Percentiles rank a stretch among this genome's conserved stretches.
Conservation (phyloP, 805 yeast species). For the Isabelozyma gotoi region DNA sequence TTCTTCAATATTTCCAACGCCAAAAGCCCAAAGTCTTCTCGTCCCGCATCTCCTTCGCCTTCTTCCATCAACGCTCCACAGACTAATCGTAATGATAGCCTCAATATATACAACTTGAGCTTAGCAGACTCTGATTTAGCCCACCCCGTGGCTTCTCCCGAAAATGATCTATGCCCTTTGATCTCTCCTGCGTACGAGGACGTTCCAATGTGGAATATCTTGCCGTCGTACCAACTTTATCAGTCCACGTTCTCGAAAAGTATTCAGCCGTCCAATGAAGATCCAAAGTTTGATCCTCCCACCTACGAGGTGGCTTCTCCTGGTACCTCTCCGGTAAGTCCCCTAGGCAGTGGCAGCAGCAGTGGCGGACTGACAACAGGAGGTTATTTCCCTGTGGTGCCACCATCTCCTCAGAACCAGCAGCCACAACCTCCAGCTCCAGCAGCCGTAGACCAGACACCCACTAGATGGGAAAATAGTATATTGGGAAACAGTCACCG, state of each 20-base stretch:
- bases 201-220: slow-evolving; percentile 29
- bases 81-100: background rate
- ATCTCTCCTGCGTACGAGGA: slow-evolving; percentile 24
- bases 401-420: no score
- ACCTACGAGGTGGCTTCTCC: slow-evolving; percentile 13
- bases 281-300: slow-evolving; percentile 21
- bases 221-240: slow-evolving; percentile 30
- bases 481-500: slow-evolving; percentile 26
- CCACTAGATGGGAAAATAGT: slow-evolving; percentile 26
- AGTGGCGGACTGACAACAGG: no score
- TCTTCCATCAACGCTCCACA: background rate
- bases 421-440: background rate
- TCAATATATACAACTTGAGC: background rate
- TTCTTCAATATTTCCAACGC: background rate
- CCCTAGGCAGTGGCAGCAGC: no score
- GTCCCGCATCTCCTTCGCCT: background rate
- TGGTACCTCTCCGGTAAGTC: background rate
- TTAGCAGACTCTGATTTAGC: background rate
- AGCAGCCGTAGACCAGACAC: slow-evolving; percentile 1
- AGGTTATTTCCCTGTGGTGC: slow-evolving; percentile 13
- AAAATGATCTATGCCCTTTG: slow-evolving; percentile 11
- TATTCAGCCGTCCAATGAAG: slow-evolving; percentile 18
- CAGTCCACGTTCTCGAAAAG: slow-evolving; percentile 27
- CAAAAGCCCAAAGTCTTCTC: background rate
- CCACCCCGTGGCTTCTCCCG: background rate